Evolutionary conservation across 2,329 filamentous ascomycete genomes (phyloP).

Genomic region (Annulohypoxylon truncatum): DNA sequence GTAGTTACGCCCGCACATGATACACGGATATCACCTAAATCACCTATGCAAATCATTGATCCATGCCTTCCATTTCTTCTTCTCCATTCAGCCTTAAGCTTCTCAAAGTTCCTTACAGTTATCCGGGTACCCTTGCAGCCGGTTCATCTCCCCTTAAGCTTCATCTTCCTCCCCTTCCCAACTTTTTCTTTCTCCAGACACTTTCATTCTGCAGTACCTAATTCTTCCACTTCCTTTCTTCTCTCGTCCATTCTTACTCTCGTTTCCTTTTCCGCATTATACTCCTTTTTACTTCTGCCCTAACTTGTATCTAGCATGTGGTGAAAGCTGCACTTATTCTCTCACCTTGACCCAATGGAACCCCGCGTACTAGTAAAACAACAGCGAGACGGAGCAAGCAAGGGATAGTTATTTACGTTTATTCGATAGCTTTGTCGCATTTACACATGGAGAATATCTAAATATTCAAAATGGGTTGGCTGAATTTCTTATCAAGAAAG

Average conservation of each 20-base stretch:
- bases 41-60: neutral
- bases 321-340: constrained; percentile 1
- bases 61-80: neutral
- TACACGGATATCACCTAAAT: constrained; percentile 5
- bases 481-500: constrained; percentile 52
- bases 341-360: constrained; percentile 27
- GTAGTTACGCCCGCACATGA: constrained; percentile 1
- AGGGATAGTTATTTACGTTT: constrained; percentile 16
- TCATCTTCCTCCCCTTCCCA: constrained; percentile 10
- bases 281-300: constrained; percentile 5
- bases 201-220: constrained; percentile 12
- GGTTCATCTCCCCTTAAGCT: constrained; percentile 10
- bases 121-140: constrained; percentile 19
- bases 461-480: constrained; percentile 50
- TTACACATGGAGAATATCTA: constrained; percentile 31
- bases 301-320: constrained; percentile 16
- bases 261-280: constrained; percentile 1
- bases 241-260: neutral
- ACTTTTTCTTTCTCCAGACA: constrained; percentile 1
- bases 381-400: constrained; percentile 20
- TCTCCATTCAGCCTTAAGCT: constrained; percentile 30
- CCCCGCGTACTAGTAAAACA: constrained; percentile 22
- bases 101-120: constrained; percentile 18
- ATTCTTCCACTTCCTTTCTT: constrained; percentile 5
- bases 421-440: constrained; percentile 7